Conservation (phyloP, 2,329 filamentous ascomycete species). For the Diaporthe caulivora region DNA sequence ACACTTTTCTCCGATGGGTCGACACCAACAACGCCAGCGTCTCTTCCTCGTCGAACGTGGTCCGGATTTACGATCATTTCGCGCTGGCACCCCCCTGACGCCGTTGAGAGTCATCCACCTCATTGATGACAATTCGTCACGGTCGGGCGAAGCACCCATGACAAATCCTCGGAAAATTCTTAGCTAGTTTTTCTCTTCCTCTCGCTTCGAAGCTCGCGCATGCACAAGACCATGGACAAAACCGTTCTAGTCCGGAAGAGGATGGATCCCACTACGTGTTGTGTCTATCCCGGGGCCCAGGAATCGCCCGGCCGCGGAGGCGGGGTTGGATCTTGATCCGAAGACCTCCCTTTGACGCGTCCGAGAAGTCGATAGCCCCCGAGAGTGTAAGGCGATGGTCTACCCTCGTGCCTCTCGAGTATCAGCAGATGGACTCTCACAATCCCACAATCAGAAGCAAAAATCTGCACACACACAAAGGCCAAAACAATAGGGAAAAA, state of each 20-base stretch:
- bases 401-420: not conserved
- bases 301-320: conserved; percentile 2
- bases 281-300: not conserved
- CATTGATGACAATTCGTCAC: conserved; percentile 9
- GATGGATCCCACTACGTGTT: not conserved
- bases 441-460: not conserved
- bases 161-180: conserved; percentile 9
- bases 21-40: not conserved
- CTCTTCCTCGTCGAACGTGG: not conserved
- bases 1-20: conserved; percentile 18
- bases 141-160: not conserved
- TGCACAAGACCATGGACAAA: not conserved
- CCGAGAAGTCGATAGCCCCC: conserved; percentile 7
- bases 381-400: too few relatives aligned
- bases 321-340: conserved; percentile 22
- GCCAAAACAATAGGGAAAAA: not conserved
- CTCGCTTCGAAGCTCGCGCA: not conserved
- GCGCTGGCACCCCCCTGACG: not conserved
- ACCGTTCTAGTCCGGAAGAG: conserved; percentile 17
- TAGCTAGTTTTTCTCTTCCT: not conserved
- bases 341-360: conserved; percentile 13
- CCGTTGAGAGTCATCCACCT: conserved; percentile 15
- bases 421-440: not conserved
- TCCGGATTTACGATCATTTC: not conserved
- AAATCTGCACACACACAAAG: not conserved